Evolutionary conservation across 371 early-diverging fungal genomes (phyloP).

Genomic region (Mortierella sp.): DNA sequence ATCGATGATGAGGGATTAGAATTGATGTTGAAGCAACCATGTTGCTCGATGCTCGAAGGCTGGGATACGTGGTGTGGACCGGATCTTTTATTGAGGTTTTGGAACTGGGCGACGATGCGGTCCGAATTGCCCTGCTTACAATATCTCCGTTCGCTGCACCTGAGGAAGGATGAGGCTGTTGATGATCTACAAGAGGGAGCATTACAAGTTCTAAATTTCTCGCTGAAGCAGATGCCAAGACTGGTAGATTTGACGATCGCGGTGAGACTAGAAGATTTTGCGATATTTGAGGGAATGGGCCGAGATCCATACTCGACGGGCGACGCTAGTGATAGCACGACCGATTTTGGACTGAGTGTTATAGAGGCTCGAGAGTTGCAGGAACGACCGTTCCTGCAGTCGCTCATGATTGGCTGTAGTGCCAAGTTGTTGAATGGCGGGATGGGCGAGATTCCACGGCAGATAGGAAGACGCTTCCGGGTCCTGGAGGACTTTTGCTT

Average conservation of each 20-base stretch:
- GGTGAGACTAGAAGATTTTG: conserved; percentile 18
- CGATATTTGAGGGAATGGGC: conserved; percentile 26
- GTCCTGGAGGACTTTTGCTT: conserved; percentile 28
- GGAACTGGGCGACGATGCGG: conserved; percentile 9
- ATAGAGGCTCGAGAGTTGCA: neutral
- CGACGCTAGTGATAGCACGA: neutral
- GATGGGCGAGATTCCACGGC: conserved; percentile 17
- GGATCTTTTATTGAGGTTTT: conserved; percentile 15
- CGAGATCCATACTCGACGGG: conserved; percentile 14
- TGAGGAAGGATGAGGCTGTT: conserved; percentile 3
- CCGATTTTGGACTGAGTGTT: neutral
- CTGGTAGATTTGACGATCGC: conserved; percentile 32
- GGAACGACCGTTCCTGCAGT: conserved; percentile 36
- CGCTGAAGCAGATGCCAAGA: conserved; percentile 24
- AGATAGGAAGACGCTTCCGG: conserved; percentile 35
- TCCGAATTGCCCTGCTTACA: conserved; percentile 28
- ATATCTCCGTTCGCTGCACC: conserved; percentile 8
- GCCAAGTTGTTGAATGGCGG: conserved; percentile 6
- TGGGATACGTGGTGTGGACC: conserved; percentile 25
- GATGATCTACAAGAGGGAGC: conserved; percentile 1
- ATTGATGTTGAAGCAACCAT: conserved; percentile 7
- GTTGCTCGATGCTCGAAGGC: conserved; percentile 11
- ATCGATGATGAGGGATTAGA: conserved; percentile 18
- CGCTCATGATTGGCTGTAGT: conserved; percentile 24
- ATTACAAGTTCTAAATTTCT: conserved; percentile 12